Percentiles rank a stretch among this genome's conserved stretches.
phyloP scores from a whole-genome alignment of 352 stramenopile species.

The Phytophthora fragariaefolia region DNA sequence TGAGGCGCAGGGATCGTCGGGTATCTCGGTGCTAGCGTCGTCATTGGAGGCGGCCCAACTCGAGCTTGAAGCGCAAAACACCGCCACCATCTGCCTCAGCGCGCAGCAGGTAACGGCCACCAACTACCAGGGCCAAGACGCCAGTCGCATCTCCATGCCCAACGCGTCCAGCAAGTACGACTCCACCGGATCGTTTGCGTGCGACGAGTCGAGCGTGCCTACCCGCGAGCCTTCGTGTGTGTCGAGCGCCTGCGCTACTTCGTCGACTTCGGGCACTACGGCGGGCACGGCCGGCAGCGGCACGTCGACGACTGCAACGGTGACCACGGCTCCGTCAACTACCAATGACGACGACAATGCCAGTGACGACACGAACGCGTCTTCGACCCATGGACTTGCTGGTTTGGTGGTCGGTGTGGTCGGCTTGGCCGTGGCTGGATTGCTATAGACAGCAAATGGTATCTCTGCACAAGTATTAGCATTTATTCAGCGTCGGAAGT shows the following conservation, averaged over 20 bases:
- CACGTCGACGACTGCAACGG: slow-evolving; percentile 8
- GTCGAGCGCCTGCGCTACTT: slow-evolving; percentile 20
- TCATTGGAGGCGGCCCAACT: slow-evolving; percentile 27
- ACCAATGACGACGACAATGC: slow-evolving; percentile 25
- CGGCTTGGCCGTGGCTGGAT: slow-evolving; percentile 7
- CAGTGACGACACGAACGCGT: slow-evolving; percentile 29
- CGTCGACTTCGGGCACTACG: slow-evolving; percentile 18
- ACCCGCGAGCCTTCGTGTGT: slow-evolving; percentile 31
- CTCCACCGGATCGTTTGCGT: slow-evolving; percentile 31
- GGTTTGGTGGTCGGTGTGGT: slow-evolving; percentile 13
- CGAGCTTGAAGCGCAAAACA: slow-evolving; percentile 29
- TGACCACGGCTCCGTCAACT: slow-evolving; percentile 25
- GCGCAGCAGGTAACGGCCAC: slow-evolving; percentile 24
- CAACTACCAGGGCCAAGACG: slow-evolving; percentile 28
- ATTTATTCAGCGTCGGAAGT: not conserved
- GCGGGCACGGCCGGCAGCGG: slow-evolving; percentile 12
- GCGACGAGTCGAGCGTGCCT: slow-evolving; percentile 29
- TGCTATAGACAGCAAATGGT: slow-evolving; percentile 17
- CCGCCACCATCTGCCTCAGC: slow-evolving; percentile 35
- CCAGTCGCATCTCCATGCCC: slow-evolving; percentile 43
- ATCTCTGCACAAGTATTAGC: not conserved
- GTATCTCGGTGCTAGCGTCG: slow-evolving; percentile 29
- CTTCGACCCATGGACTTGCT: slow-evolving; percentile 18
- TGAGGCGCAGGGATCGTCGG: slow-evolving; percentile 21
- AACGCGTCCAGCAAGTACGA: slow-evolving; percentile 38